Evolutionary conservation across 495 filamentous ascomycete species (phyloP), one percentile per base, ranked within the genome.

Genomic region (Tuber calosporum): DNA sequence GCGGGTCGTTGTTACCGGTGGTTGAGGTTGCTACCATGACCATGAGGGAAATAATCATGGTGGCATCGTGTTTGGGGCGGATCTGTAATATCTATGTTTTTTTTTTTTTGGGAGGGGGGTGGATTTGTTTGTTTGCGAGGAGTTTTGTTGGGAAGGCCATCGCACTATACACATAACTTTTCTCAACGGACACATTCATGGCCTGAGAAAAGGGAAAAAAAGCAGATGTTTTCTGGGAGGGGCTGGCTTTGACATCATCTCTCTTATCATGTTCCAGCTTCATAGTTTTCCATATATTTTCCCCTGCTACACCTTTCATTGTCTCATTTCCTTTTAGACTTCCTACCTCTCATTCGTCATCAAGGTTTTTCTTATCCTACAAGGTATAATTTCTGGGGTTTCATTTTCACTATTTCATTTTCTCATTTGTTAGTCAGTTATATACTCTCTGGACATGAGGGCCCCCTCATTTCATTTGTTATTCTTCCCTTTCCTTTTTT

Each of bases 391-490:
- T 62, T 34, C 53, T 22, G 53, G 53, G 53, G 11, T 26, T 15
- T 62, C 53, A 26, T 53, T 53, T 53, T 53, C 45, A 53, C 45
- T 53, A 53, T 53, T 58, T 30, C 48, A 58, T 62, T 34, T 62
- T 62, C 53, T 62, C 53, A 62, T 62, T 30, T 62, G 53, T 62
- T 62, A 7, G 53, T 30, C 53, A 62, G 53, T 17, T 62, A 34
- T 62, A 34, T 62, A 62, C 53, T 62, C 53, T 34, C 34, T 62
- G 53, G 3, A 13, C 53, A 62, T 62, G 53, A 62, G 53, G 53
- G 4, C 53, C 26, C 26, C 53, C 26, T 58, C n/a, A 30, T 58
- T 73, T 68, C 76, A 77, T 77, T 70, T 78, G 70, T 78, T 69
- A 41, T 53, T 68, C 42, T 36, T 22, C 71, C 73, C 67, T 73